Base-by-base conservation (phyloP, 73 alveolate species). In the Paramecium bursaria region DNA sequence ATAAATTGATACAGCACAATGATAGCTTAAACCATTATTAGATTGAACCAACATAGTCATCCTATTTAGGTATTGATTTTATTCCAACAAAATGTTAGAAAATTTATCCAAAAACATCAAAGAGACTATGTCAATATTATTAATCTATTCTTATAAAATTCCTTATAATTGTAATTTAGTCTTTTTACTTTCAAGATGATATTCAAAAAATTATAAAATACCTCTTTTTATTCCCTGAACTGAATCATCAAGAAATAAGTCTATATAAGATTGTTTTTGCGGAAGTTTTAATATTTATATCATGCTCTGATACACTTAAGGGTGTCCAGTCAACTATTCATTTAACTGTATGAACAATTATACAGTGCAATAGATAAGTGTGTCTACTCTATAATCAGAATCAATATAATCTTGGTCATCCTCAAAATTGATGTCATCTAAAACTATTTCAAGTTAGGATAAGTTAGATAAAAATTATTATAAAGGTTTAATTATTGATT, bases 231-330 rank as follows among this genome's bases (percentile, higher is more conserved):
- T 57, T 15, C 42, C 44, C 9, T 53, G 60, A 33, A 39, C 82
- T 21, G 33, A 53, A 9, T 67, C 82, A 13, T 25, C 48, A 9
- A 67, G 33, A 67, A 67, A 67, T 25, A 39, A 47, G 22, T 67
- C 53, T 47, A 67, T 39, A 33, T 15, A 25, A 0, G 44, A 31
- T 6, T 67, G 33, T 35, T 31, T 35, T 15, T 25, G 19, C 44
- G 82, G 82, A 23, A 67, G 21, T 7, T 47, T 67, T 67, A 67
- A 67, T n/a, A 67, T 67, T 67, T 67, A 19, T 35, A 67, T 4
- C 35, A 67, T 25, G 9, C 55, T 35, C 15, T 25, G 33, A 26
- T 67, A 67, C 11, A 67, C 44, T 0, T 23, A 25, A 19, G 19
- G 22, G 44, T 67, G 33, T 4, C 82, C 33, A 10, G 21, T 9